These are phyloP conservation scores for Nitzschia palea DNA, from an alignment of 108 stramenopile species.

Conservation along the genomic window DNA sequence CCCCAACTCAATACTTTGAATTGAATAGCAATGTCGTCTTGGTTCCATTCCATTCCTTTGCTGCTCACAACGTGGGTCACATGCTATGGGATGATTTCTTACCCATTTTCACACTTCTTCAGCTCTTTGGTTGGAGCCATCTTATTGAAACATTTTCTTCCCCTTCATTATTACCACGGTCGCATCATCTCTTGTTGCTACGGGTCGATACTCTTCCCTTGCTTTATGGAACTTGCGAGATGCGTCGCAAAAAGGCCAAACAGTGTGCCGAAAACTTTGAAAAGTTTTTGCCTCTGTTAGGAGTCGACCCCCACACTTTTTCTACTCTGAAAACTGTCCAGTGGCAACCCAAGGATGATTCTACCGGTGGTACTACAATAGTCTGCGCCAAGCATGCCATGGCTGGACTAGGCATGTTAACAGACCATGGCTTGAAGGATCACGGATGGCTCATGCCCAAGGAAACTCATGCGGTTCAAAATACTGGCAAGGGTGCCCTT, in stretches of 20 bases:
- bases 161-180: too few relatives aligned
- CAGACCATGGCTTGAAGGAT: slow-evolving; percentile 52
- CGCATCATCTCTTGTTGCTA: slow-evolving; percentile 21
- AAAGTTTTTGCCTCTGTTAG: slow-evolving; percentile 51
- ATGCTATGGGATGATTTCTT: slow-evolving; percentile 62
- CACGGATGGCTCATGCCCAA: slow-evolving; percentile 38
- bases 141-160: too few relatives aligned
- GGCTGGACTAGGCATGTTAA: slow-evolving; percentile 54
- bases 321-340: slow-evolving; percentile 13
- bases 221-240: slow-evolving; percentile 37
- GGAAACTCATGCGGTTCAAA: slow-evolving; percentile 22
- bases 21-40: slow-evolving; percentile 34
- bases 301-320: slow-evolving; percentile 33
- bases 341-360: background rate
- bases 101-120: slow-evolving; percentile 47
- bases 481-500: slow-evolving; percentile 36
- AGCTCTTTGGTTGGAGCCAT: slow-evolving; percentile 39
- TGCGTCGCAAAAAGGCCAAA: slow-evolving; percentile 28
- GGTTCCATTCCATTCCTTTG: slow-evolving; percentile 59
- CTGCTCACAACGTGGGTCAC: slow-evolving; percentile 57
- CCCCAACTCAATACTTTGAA: slow-evolving; percentile 31
- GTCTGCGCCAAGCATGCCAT: slow-evolving; percentile 49
- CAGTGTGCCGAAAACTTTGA: slow-evolving; percentile 25
- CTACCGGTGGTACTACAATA: background rate
- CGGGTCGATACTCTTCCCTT: slow-evolving; percentile 25